Conservation (phyloP, 2,329 filamentous ascomycete species). For the Fusarium pseudonygamai region DNA sequence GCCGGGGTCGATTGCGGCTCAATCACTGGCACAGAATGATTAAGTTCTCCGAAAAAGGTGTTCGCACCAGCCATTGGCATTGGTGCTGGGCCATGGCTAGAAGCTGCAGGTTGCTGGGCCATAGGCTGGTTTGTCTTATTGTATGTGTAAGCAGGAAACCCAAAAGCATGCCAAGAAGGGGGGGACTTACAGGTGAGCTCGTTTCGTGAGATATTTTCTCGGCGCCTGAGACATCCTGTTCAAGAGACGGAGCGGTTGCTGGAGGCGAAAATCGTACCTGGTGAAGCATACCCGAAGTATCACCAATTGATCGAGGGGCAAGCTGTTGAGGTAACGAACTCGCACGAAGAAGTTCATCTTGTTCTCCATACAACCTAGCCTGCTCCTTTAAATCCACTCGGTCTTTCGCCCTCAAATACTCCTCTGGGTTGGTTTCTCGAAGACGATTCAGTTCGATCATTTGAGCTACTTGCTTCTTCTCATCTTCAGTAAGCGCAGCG, state of each 20-base stretch:
- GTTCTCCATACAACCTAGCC: not conserved
- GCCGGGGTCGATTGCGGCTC: not conserved
- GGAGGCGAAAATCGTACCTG: not conserved
- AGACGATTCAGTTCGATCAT: constrained; percentile 48
- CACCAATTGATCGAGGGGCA: constrained; percentile 21
- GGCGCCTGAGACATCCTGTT: not conserved
- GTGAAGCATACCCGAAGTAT: constrained; percentile 19
- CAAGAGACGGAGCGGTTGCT: not conserved
- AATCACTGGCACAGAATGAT: not conserved
- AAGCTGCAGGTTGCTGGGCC: not conserved
- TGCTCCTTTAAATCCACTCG: constrained; percentile 12
- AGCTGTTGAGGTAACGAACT: not conserved
- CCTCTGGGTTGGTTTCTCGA: constrained; percentile 46
- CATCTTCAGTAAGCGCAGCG: constrained; percentile 65
- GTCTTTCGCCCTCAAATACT: constrained; percentile 41
- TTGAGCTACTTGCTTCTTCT: constrained; percentile 64
- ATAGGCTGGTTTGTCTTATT: not conserved
- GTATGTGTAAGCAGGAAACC: constrained; percentile 4
- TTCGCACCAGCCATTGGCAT: constrained; percentile 50
- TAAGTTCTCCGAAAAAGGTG: constrained; percentile 48
- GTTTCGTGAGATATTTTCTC: not conserved
- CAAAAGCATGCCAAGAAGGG: not conserved
- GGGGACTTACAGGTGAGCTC: constrained; percentile 7
- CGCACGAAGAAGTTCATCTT: not conserved
- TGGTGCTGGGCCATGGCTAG: constrained; percentile 31